Evolutionary conservation across 2,329 filamentous ascomycete species (phyloP).

Genomic region (Epichloe gansuensis): DNA sequence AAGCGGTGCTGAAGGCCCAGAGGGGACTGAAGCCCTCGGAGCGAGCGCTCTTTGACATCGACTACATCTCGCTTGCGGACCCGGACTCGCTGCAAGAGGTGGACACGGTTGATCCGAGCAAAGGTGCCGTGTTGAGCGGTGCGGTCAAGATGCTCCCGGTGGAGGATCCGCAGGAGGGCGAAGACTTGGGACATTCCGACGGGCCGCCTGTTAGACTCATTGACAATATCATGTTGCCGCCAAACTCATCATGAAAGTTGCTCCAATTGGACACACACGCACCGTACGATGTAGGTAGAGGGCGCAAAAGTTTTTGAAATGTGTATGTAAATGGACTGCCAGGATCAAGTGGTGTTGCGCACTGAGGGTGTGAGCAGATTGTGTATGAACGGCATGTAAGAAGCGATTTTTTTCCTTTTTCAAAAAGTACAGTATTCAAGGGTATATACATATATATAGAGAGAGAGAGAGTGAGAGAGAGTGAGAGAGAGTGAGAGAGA

Average conservation of each 20-base stretch:
- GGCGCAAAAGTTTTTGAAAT: not conserved
- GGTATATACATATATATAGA: not conserved
- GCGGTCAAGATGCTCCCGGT: constrained; percentile 83
- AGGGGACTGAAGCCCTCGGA: constrained; percentile 43
- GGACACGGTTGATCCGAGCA: constrained; percentile 51
- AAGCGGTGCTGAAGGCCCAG: constrained; percentile 47
- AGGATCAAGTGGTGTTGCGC: not conserved
- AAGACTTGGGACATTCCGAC: constrained; percentile 62
- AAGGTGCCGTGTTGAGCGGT: constrained; percentile 76
- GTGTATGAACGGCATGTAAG: not conserved
- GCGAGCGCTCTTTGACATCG: constrained; percentile 66
- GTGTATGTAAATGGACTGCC: not conserved
- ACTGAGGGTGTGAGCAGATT: not conserved
- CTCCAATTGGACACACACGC: not conserved
- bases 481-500: not conserved
- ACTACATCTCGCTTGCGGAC: constrained; percentile 87
- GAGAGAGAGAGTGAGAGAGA: too few species aligned
- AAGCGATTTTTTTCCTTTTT: not conserved
- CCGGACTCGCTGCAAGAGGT: constrained; percentile 74
- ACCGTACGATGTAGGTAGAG: not conserved
- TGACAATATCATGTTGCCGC: constrained; percentile 69
- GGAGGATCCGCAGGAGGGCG: constrained; percentile 54
- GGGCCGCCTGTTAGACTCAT: constrained; percentile 76
- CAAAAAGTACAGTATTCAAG: not conserved
- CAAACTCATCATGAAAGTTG: constrained; percentile 22